Percentiles rank a stretch among this genome's conserved stretches.
These are phyloP conservation scores for Calonectria pseudoturangicola DNA, from an alignment of 2,329 filamentous ascomycete genomes.

Conservation along the genomic window DNA sequence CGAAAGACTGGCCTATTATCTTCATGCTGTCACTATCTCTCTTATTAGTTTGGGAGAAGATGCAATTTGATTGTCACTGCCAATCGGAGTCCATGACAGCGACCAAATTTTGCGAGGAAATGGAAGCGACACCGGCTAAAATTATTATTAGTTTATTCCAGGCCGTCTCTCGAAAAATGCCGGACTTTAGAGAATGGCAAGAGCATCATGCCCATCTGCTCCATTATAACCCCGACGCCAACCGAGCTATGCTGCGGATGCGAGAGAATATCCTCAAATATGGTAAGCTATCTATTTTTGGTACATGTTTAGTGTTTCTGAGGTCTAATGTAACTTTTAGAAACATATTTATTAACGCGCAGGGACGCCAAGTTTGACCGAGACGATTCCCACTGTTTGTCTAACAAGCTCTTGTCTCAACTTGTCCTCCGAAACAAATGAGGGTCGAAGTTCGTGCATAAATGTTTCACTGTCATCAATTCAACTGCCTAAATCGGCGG, in stretches of 20 bases:
- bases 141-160: neutral
- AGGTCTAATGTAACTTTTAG: neutral
- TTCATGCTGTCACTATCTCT: neutral
- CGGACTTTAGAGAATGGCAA: neutral
- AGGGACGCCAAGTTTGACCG: slow-evolving; percentile 4
- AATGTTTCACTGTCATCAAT: neutral
- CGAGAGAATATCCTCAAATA: neutral
- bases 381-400: slow-evolving; percentile 12
- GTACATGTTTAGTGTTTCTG: neutral
- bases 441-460: neutral
- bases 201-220: neutral
- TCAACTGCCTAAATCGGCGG: neutral
- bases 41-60: neutral
- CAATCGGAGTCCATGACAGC: neutral
- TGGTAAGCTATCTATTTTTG: neutral
- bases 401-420: slow-evolving; percentile 16
- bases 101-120: neutral
- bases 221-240: neutral
- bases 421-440: slow-evolving; percentile 1
- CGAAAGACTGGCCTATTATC: neutral
- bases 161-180: accelerated
- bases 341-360: neutral
- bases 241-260: neutral
- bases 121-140: neutral
- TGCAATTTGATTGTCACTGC: neutral